These are phyloP conservation scores for Candida buenavistaensis DNA, from an alignment of 1,139 yeast species.

Conservation along the genomic window DNA sequence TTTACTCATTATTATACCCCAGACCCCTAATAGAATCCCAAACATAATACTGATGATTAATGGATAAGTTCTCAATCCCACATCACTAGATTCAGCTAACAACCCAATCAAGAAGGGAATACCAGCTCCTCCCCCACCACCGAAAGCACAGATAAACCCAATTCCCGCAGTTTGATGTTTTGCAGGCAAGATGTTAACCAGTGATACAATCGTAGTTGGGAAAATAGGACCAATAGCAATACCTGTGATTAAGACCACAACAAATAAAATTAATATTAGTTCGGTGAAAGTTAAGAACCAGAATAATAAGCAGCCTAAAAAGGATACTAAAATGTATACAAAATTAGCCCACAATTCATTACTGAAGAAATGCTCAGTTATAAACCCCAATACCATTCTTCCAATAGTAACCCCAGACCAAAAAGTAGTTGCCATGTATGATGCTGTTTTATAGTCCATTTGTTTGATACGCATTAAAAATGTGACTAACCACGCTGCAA, in stretches of 20 bases:
- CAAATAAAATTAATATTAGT: constrained; percentile 20
- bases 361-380: constrained; percentile 50
- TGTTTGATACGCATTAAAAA: constrained; percentile 53
- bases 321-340: constrained; percentile 27
- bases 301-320: constrained; percentile 32
- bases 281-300: constrained; percentile 24
- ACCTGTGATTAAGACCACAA: constrained; percentile 57
- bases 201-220: constrained; percentile 70
- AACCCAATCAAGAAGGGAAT: constrained; percentile 65
- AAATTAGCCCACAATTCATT: constrained; percentile 48
- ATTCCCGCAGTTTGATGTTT: constrained; percentile 66
- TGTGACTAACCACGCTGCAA: constrained; percentile 69
- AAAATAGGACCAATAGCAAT: constrained; percentile 77
- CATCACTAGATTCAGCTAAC: constrained; percentile 36
- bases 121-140: constrained; percentile 74
- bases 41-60: constrained; percentile 29
- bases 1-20: constrained; percentile 27
- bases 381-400: constrained; percentile 58
- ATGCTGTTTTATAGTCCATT: constrained; percentile 45
- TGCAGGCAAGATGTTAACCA: constrained; percentile 62
- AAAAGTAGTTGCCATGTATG: constrained; percentile 61
- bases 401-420: constrained; percentile 71
- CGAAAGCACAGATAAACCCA: constrained; percentile 76
- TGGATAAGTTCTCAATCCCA: constrained; percentile 37
- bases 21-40: constrained; percentile 24